phyloP scores from a whole-genome alignment of 2,329 filamentous ascomycete genomes.

The Colletotrichum filicis region DNA sequence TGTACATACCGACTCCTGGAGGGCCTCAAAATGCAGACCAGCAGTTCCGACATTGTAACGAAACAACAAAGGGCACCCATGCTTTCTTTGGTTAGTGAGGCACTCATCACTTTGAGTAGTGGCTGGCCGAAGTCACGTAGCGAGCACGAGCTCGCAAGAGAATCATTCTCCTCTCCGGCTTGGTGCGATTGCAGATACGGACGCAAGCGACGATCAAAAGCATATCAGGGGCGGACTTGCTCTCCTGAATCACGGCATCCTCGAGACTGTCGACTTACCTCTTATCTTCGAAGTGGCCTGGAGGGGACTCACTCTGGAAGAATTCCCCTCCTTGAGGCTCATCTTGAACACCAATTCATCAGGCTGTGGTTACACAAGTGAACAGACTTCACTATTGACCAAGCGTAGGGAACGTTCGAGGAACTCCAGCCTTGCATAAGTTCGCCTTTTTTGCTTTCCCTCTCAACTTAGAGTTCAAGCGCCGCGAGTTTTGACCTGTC shows the following conservation, averaged over 20 bases:
- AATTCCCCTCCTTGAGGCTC: neutral
- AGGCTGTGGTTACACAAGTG: neutral
- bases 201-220: neutral
- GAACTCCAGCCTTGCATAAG: conserved; percentile 24
- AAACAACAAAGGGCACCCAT: neutral
- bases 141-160: neutral
- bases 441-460: conserved; percentile 24
- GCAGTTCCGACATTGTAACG: neutral
- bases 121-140: neutral
- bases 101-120: neutral
- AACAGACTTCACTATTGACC: neutral
- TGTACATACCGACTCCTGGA: neutral
- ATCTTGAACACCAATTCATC: neutral
- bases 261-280: neutral
- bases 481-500: conserved; percentile 7
- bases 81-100: neutral
- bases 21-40: neutral
- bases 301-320: neutral
- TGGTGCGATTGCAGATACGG: neutral
- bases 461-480: conserved; percentile 26
- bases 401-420: neutral
- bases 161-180: neutral
- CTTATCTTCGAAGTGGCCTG: neutral
- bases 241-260: neutral
- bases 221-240: neutral